Base-by-base conservation (phyloP, 2,329 filamentous ascomycete genomes). In the Penicillium aurantiogriseum region DNA sequence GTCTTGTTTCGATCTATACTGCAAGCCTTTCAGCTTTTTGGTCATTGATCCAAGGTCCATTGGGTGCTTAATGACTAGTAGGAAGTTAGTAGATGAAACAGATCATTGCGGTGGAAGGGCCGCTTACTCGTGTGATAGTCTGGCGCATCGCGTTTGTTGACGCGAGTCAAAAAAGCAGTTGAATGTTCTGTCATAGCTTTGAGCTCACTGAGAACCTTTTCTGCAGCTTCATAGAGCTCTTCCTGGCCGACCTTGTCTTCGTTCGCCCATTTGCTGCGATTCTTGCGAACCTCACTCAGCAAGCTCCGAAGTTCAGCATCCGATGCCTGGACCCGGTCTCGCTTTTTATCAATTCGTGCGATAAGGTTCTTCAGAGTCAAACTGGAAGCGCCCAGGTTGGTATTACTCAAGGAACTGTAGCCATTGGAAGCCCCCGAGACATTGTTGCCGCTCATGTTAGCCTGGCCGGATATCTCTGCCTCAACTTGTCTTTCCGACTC, bases 1-100 rank as follows among this genome's bases (percentile, higher is more conserved):
- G 25, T 99, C 94, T 60, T 90, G 85, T 78, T 99, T 99, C 46
- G 89, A 92, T 72, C 91, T 92, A 77, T 91, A 94, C 38, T 83
- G 83, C 36, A 91, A 77, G 10, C 83, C 82, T 72, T 93, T 93
- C 54, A 99, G 85, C 79, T 97, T 99, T 79, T 99, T 99, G 61
- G 95, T 96, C 92, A 99, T 97, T 47, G 88, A 88, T 38, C 94
- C 94, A 56, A 99, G 86, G 73, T 99, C 94, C 94, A 99, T 99
- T 2, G 94, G 94, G 46, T 92, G 89, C 77, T 95, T 97, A 76
- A 97, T 97, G 64, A 91, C 88, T 92, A 70, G 58, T 46, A 11
- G 25, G n/a, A 51, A 19, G 61, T 73, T 58, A 74, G 63, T 51
- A 45, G 9, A 29, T 39, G 21, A 35, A n/a, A 51, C 6, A 29